Conservation (phyloP, 352 stramenopile genomes). For the Phytophthora crassamura region DNA sequence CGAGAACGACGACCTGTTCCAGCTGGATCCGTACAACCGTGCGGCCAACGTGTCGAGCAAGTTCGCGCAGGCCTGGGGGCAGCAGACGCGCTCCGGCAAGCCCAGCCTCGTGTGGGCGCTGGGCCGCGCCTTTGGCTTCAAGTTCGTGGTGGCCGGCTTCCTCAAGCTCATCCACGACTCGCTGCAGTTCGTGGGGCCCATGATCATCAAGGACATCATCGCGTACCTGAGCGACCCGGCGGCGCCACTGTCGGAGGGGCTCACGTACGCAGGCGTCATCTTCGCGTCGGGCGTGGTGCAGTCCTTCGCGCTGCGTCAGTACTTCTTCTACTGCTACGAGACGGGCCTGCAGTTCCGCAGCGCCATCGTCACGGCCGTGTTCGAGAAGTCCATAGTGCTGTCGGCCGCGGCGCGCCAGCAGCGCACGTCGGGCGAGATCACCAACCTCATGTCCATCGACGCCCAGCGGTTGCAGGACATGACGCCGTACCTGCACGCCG, state of each 20-base stretch:
- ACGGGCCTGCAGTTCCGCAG: slow-evolving; percentile 79
- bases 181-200: slow-evolving; percentile 83
- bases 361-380: slow-evolving; percentile 77
- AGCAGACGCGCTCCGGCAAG: slow-evolving; percentile 35
- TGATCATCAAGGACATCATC: slow-evolving; percentile 90
- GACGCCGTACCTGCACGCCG: slow-evolving; percentile 93
- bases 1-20: slow-evolving; percentile 84
- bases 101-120: slow-evolving; percentile 68
- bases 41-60: slow-evolving; percentile 42
- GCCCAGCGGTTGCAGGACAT: slow-evolving; percentile 96
- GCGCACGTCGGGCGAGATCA: slow-evolving; percentile 94
- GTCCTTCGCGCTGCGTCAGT: slow-evolving; percentile 79
- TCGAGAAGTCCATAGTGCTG: slow-evolving; percentile 87
- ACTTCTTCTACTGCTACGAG: slow-evolving; percentile 90
- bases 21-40: slow-evolving; percentile 82
- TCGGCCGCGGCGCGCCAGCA: slow-evolving; percentile 79
- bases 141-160: slow-evolving; percentile 59
- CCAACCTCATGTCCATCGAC: slow-evolving; percentile 98
- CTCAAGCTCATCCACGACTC: slow-evolving; percentile 87
- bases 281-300: slow-evolving; percentile 79
- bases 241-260: slow-evolving; percentile 59
- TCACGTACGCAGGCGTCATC: slow-evolving; percentile 70
- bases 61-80: slow-evolving; percentile 61
- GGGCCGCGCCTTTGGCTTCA: slow-evolving; percentile 56
- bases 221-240: slow-evolving; percentile 73